Evolutionary conservation across 2,329 filamentous ascomycete species (phyloP), one percentile per base, ranked within the genome.

Genomic region (Aspergillus versicolor): DNA sequence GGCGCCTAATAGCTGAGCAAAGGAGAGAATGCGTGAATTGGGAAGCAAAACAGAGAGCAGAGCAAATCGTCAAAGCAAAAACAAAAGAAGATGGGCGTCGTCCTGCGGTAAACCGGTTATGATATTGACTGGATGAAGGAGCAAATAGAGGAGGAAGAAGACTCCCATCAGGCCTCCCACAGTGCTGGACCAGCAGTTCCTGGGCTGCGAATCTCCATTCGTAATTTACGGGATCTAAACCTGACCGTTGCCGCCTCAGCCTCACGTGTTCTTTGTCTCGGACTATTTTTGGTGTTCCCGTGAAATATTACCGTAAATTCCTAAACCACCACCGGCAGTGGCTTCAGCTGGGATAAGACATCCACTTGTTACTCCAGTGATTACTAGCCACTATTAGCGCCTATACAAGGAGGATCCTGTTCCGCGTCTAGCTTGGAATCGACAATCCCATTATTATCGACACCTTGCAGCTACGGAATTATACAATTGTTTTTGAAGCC

Each of bases 211-310:
- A 32, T 37, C 27, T 44, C 41, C 27, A 49, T 53, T 50, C 47
- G 61, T 61, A 62, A 58, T 60, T 61, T 64, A 61, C 62, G 5
- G 43, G 24, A 57, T 21, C 42, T 61, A 59, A 64, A 63, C 63
- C 58, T 43, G 30, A 32, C 52, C 51, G 50, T 58, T 52, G 57
- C 56, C 51, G 59, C 60, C 63, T 60, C 58, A 59, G 53, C 59
- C 61, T 66, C 61, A 63, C 59, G 58, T 62, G 61, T 57, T 48
- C 54, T 47, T 53, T 57, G 45, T 43, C 50, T 40, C 42, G 47
- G 24, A 47, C 62, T 65, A 65, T 63, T 65, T 64, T 65, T 64
- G 61, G 51, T 41, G 52, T 46, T 24, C 41, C 49, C 41, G 54
- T 60, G 52, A 57, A 60, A 60, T 43, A 56, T 60, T 63, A 60